Evolutionary conservation across 441 rosid species (phyloP), one percentile per base, ranked within the genome.

Genomic region (Omphalea diandra): DNA sequence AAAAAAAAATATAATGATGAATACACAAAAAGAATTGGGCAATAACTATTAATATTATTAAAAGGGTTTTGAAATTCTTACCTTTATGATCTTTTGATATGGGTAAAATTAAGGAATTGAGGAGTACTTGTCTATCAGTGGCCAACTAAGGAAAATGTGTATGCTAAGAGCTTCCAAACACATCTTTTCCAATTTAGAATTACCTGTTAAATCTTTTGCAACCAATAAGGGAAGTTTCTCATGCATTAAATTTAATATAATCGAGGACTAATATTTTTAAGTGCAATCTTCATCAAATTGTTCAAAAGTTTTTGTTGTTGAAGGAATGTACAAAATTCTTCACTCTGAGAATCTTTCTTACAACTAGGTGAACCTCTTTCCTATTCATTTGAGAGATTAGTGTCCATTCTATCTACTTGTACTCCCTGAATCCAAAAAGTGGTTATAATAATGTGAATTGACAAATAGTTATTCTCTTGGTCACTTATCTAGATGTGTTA

Each of bases 161-260:
- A 90, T 76, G 63, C 87, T 65, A 20, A 94, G 84, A 20, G 89
- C 94, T 76, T 86, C 87, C 70, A 94, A 83, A 75, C 90, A 94
- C 71, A 77, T 81, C 65, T 81, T 86, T 81, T 91, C 97, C 66
- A 84, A 33, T 78, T 84, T 88, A 31, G 83, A 76, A 59, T 82
- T 66, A 14, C 87, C 89, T 14, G 77, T 83, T 7, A 77, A 74
- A 75, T 89, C 87, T 76, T 83, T 88, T 72, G 85, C 68, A 65
- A 71, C 63, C 74, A 79, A 54, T 73, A 74, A 69, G 12, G 80
- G 33, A 38, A 68, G 69, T 79, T 91, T 91, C 76, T 91, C 92
- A 67, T 91, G 97, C 76, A 69, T 56, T 18, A 91, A 73, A 76
- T 91, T 94, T 44, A 66, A 66, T 74, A 94, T 81, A 55, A 91